phyloP scores from a whole-genome alignment of 768 basidiomycete species.

The Naganishia antarctica region DNA sequence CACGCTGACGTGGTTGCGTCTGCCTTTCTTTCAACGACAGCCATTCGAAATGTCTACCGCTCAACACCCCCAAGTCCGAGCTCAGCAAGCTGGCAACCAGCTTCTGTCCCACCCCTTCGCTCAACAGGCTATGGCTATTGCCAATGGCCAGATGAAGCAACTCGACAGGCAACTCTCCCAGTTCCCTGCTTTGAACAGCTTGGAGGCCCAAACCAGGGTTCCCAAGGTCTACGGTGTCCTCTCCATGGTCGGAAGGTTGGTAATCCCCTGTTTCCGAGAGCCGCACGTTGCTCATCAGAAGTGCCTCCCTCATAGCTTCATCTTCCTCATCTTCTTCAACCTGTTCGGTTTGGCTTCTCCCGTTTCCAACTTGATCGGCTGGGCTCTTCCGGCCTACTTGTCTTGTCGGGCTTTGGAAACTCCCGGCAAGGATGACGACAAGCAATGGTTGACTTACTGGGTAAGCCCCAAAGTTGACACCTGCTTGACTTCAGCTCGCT shows the following conservation, averaged over 20 bases:
- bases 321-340: conserved; percentile 51
- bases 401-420: conserved; percentile 90
- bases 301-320: conserved; percentile 31
- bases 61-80: conserved; percentile 19
- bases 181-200: conserved; percentile 73
- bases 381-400: conserved; percentile 88
- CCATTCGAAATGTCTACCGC: conserved; percentile 23
- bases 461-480: conserved; percentile 21
- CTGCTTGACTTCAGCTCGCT: not conserved
- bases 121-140: conserved; percentile 22
- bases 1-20: no score
- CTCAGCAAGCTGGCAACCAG: conserved; percentile 27
- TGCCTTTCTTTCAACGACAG: not conserved
- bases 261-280: conserved; percentile 53
- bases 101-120: conserved; percentile 26
- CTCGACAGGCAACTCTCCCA: conserved; percentile 55
- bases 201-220: conserved; percentile 85
- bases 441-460: conserved; percentile 99
- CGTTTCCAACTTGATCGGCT: conserved; percentile 90
- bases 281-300: not conserved
- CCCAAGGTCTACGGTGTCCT: conserved; percentile 88
- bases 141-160: conserved; percentile 20
- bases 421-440: conserved; percentile 70
- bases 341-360: conserved; percentile 72
- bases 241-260: conserved; percentile 55